These are phyloP conservation scores for Euptelea pleiosperma DNA, from an alignment of 164 flowering plant species.

Conservation along the genomic window DNA sequence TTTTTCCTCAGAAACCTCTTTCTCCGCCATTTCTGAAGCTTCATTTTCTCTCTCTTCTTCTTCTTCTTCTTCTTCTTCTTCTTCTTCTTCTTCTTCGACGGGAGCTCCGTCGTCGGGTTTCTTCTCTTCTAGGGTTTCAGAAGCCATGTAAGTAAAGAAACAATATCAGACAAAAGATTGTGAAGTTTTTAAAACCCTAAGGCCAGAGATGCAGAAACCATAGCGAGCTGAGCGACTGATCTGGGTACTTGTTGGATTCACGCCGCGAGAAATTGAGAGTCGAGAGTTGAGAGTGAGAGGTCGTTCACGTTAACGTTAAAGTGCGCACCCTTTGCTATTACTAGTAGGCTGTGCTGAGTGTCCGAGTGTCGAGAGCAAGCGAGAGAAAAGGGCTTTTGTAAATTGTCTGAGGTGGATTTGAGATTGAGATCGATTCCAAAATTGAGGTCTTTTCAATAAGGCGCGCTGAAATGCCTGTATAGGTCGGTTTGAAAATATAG, in stretches of 20 bases:
- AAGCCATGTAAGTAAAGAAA: no score
- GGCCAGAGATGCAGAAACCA: neutral
- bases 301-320: neutral
- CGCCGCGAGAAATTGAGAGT: constrained; percentile 4
- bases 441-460: neutral
- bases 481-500: no score
- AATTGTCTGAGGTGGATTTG: neutral
- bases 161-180: no score
- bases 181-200: no score
- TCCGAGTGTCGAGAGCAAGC: neutral
- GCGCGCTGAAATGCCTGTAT: no score
- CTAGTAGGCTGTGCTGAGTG: no score
- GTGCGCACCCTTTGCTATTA: neutral
- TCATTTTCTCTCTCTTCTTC: neutral
- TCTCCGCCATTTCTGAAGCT: neutral
- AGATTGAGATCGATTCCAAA: neutral
- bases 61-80: neutral
- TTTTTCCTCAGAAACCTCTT: neutral
- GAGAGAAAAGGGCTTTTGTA: neutral
- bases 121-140: constrained; percentile 3
- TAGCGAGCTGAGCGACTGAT: neutral
- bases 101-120: constrained; percentile 2
- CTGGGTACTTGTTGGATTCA: constrained; percentile 3
- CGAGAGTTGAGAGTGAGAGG: no score
- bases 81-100: neutral